Evolutionary conservation across 2,329 filamentous ascomycete genomes (phyloP).

Genomic region (Byssoonygena ceratinophila): DNA sequence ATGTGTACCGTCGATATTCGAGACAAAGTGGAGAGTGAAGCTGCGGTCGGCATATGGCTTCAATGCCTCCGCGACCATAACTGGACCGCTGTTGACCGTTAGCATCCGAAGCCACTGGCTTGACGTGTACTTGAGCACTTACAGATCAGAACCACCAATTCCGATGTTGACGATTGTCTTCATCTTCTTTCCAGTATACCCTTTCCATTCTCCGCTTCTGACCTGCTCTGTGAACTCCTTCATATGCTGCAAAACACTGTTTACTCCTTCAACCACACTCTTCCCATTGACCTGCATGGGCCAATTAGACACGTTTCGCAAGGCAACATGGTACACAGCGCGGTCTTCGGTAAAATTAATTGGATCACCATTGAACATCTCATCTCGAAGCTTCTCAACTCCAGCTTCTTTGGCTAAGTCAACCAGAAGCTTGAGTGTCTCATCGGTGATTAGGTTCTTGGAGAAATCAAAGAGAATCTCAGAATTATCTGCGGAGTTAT

Average conservation of each 20-base stretch:
- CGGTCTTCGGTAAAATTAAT: conserved; percentile 99
- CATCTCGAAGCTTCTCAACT: conserved; percentile 86
- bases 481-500: conserved; percentile 62
- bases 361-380: conserved; percentile 94
- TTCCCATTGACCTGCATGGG: conserved; percentile 74
- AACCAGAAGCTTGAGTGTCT: conserved; percentile 76
- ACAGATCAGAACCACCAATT: conserved; percentile 97
- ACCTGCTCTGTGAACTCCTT: conserved; percentile 96
- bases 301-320: conserved; percentile 81
- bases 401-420: conserved; percentile 86
- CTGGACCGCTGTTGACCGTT: conserved; percentile 58
- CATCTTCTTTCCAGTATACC: conserved; percentile 92
- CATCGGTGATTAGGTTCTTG: conserved; percentile 95
- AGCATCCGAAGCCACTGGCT: not conserved
- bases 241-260: conserved; percentile 88
- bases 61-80: conserved; percentile 97
- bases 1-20: conserved; percentile 98
- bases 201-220: conserved; percentile 90
- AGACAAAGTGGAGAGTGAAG: conserved; percentile 92
- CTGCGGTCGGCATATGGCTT: conserved; percentile 83
- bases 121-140: conserved; percentile 38
- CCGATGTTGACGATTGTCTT: conserved; percentile 95
- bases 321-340: conserved; percentile 87
- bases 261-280: conserved; percentile 89
- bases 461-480: conserved; percentile 97